Conservation (phyloP, 2,329 filamentous ascomycete genomes). For the Acephala macrosclerotiorum region DNA sequence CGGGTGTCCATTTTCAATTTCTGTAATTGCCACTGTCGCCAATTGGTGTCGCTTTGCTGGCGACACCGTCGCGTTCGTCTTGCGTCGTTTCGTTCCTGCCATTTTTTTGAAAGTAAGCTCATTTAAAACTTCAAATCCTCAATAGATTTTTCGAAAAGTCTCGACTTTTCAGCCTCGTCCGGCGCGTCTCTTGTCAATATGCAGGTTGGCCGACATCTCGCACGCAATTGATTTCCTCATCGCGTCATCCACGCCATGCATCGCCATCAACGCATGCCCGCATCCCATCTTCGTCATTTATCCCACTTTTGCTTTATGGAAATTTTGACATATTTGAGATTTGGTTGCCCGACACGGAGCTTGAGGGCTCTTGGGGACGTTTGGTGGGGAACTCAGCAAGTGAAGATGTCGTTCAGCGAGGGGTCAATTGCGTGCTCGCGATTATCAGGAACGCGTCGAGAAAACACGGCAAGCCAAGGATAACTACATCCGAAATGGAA, state of each 20-base stretch:
- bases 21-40: not conserved
- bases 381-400: not conserved
- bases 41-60: conserved; percentile 1
- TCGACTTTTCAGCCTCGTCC: conserved; percentile 4
- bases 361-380: not conserved
- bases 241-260: not conserved
- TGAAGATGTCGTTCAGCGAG: conserved; percentile 5
- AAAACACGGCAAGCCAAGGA: not conserved
- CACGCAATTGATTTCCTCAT: conserved; percentile 3
- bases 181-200: not conserved
- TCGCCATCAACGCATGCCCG: not conserved
- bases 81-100: conserved; percentile 5
- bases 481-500: not conserved
- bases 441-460: not conserved
- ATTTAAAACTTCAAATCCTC: not conserved
- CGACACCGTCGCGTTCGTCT: not conserved
- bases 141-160: not conserved
- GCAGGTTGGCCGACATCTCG: conserved; percentile 7
- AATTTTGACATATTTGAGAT: not conserved
- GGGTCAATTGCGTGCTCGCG: conserved; percentile 6
- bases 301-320: not conserved
- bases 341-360: not conserved
- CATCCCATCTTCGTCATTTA: not conserved
- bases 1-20: not conserved
- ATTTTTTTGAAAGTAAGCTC: not conserved